Conservation (phyloP, 371 early-diverging fungal genomes). For the Apophysomyces variabilis region DNA sequence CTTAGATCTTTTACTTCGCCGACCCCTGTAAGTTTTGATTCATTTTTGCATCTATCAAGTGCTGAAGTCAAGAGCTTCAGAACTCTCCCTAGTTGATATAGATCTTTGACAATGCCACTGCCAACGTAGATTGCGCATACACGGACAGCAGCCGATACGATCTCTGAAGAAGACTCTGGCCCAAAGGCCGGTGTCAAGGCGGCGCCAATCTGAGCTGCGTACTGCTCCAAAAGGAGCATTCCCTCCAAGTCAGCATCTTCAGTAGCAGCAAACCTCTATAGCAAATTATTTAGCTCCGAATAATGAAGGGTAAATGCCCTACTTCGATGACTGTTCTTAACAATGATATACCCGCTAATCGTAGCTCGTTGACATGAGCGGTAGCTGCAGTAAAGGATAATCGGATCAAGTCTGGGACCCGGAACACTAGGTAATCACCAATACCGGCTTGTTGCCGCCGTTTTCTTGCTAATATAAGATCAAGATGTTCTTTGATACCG, state of each 20-base stretch:
- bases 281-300: background rate
- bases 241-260: conserved; percentile 85
- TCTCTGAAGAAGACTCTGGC: conserved; percentile 76
- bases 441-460: conserved; percentile 58
- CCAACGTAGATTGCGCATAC: conserved; percentile 87
- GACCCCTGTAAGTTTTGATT: conserved; percentile 56
- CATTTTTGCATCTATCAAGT: conserved; percentile 73
- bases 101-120: conserved; percentile 81
- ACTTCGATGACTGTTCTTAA: conserved; percentile 76
- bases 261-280: conserved; percentile 63
- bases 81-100: conserved; percentile 76
- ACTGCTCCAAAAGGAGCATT: conserved; percentile 83
- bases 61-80: conserved; percentile 72
- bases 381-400: conserved; percentile 89
- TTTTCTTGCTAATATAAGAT: conserved; percentile 67
- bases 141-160: conserved; percentile 79
- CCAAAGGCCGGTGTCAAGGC: conserved; percentile 89
- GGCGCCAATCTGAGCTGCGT: conserved; percentile 89
- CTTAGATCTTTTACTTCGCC: conserved; percentile 65
- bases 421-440: conserved; percentile 77
- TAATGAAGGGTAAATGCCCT: background rate
- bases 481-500: conserved; percentile 71
- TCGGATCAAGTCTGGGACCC: conserved; percentile 81
- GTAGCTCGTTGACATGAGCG: conserved; percentile 76
- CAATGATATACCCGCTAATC: conserved; percentile 77